Percentiles rank a stretch among this genome's conserved stretches.
Evolutionary conservation across 345 rosid genomes (phyloP).

Genomic region (Hibiscus trionum): DNA sequence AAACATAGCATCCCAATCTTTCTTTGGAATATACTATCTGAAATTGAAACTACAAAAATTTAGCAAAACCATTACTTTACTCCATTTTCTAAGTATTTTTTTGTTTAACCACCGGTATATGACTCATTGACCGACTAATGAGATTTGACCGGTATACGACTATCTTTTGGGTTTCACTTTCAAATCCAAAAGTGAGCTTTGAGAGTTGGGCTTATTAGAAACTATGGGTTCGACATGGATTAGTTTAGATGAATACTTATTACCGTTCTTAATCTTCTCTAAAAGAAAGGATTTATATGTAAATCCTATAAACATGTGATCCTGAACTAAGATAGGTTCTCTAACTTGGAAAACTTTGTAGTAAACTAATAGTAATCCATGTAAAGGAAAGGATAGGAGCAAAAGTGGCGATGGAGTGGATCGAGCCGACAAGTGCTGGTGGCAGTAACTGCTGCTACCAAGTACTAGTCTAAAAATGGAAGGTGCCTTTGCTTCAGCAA

Average conservation of each 20-base stretch:
- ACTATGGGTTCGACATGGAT: too few species aligned
- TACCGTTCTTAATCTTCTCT: too few species aligned
- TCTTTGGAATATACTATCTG: too few species aligned
- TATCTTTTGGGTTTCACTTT: not conserved
- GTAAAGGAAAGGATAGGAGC: not conserved
- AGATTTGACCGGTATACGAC: too few species aligned
- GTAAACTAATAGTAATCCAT: not conserved
- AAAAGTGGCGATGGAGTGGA: not conserved
- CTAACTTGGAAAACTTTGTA: too few species aligned
- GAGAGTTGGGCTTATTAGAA: not conserved
- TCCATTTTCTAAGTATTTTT: too few species aligned
- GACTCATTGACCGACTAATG: not conserved
- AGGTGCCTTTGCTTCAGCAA: constrained; percentile 1
- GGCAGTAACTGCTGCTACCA: not conserved
- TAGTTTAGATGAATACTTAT: too few species aligned
- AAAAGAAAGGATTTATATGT: too few species aligned
- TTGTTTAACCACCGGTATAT: not conserved
- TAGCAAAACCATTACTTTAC: too few species aligned
- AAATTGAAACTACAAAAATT: too few species aligned
- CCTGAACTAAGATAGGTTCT: not conserved
- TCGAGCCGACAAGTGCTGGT: constrained; percentile 2
- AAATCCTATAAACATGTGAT: too few species aligned
- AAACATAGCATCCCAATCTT: too few species aligned
- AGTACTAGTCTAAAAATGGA: not conserved
- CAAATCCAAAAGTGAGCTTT: not conserved